Percentiles rank a stretch among this genome's conserved stretches.
These are phyloP conservation scores for Murraya paniculata DNA, from an alignment of 345 rosid species.

Conservation along the genomic window DNA sequence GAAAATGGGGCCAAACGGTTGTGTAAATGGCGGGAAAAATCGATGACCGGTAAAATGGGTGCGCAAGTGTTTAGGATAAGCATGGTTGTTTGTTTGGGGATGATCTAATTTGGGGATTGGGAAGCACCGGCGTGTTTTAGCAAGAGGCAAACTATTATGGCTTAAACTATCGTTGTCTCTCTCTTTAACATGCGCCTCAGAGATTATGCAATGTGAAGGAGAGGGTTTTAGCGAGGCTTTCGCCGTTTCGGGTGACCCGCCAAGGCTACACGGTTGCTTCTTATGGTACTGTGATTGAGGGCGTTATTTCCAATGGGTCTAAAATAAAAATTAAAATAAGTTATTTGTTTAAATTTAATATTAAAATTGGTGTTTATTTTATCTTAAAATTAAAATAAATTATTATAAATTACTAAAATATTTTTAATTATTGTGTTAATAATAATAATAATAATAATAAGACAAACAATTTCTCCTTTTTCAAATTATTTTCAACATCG, in stretches of 20 bases:
- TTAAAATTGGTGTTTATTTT: too few relatives aligned
- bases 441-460: too few relatives aligned
- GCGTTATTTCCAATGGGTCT: too few relatives aligned
- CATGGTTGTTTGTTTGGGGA: conserved; percentile 9
- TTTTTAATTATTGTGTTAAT: too few relatives aligned
- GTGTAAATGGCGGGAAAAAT: not conserved
- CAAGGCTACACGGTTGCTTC: not conserved
- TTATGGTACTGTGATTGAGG: not conserved
- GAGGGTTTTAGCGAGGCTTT: not conserved
- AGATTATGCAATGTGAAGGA: not conserved
- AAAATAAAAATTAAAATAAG: too few relatives aligned
- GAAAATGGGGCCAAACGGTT: conserved; percentile 28
- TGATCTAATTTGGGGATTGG: not conserved
- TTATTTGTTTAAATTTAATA: too few relatives aligned
- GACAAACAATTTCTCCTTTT: too few relatives aligned
- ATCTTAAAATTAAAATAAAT: too few relatives aligned
- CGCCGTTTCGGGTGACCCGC: not conserved
- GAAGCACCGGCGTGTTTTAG: not conserved
- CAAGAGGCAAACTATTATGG: not conserved
- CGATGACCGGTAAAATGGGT: not conserved
- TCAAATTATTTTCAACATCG: too few relatives aligned
- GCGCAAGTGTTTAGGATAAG: conserved; percentile 21
- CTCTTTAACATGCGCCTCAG: not conserved
- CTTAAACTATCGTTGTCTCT: not conserved
- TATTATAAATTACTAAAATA: too few relatives aligned